Evolutionary conservation across 2,329 filamentous ascomycete species (phyloP).

Genomic region (Trichoderma pleuroti): DNA sequence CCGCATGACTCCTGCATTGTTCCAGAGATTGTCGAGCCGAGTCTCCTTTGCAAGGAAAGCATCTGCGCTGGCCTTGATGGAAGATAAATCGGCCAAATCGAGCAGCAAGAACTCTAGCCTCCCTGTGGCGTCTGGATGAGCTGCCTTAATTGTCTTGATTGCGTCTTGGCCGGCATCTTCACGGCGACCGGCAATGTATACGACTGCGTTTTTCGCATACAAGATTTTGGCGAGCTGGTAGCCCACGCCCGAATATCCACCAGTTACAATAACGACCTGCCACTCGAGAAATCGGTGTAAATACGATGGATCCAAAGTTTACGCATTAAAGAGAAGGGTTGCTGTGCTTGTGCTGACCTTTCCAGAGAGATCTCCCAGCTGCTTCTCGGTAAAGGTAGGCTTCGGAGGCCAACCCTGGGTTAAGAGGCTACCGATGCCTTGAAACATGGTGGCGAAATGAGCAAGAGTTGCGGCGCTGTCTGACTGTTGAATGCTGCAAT

Average conservation of each 20-base stretch:
- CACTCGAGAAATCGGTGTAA: background rate
- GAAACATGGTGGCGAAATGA: background rate
- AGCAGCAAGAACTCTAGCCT: conserved; percentile 43
- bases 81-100: conserved; percentile 41
- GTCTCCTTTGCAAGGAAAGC: conserved; percentile 31
- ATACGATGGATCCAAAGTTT: background rate
- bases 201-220: conserved; percentile 50
- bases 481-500: background rate
- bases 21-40: conserved; percentile 40
- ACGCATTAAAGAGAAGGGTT: background rate
- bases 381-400: conserved; percentile 42
- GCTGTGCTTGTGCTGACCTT: conserved; percentile 41
- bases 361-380: conserved; percentile 54
- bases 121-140: conserved; percentile 37
- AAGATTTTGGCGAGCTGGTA: conserved; percentile 51
- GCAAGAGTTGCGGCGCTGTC: background rate
- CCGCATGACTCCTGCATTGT: conserved; percentile 45
- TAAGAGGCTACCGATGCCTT: background rate
- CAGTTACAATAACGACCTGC: conserved; percentile 50
- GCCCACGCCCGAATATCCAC: conserved; percentile 44
- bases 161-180: conserved; percentile 43
- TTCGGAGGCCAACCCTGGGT: conserved; percentile 22
- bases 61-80: conserved; percentile 32
- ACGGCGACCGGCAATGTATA: conserved; percentile 53
- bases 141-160: conserved; percentile 41